phyloP scores from a whole-genome alignment of 768 basidiomycete genomes.

The Phanerochaete sordida region DNA sequence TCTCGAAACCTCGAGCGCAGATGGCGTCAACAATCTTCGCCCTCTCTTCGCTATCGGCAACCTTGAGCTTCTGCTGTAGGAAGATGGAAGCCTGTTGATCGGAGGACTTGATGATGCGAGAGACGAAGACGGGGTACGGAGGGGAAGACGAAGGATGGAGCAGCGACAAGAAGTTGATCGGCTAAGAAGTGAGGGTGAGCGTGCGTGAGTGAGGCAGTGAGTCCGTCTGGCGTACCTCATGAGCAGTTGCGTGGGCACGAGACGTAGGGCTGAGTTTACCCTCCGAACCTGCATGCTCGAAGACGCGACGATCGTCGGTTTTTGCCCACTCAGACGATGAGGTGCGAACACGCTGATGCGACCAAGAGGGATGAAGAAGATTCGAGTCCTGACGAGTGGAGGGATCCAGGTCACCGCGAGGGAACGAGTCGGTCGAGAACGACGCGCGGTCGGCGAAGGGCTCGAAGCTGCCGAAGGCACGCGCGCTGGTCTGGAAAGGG shows the following conservation, averaged over 20 bases:
- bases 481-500: background rate
- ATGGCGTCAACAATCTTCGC: constrained; percentile 86
- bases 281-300: constrained; percentile 4
- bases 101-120: constrained; percentile 83
- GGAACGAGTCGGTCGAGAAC: background rate
- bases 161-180: constrained; percentile 85
- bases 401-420: background rate
- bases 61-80: constrained; percentile 86
- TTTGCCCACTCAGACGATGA: constrained; percentile 25
- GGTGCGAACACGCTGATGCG: constrained; percentile 11
- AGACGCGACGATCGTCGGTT: constrained; percentile 16
- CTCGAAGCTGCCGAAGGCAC: constrained; percentile 45
- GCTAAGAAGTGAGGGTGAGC: constrained; percentile 37
- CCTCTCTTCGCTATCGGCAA: constrained; percentile 73
- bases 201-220: background rate
- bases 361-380: constrained; percentile 21
- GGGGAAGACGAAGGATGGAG: constrained; percentile 84
- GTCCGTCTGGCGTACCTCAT: constrained; percentile 51
- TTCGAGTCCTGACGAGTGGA: constrained; percentile 17
- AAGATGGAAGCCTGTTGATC: constrained; percentile 92
- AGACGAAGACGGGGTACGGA: constrained; percentile 77
- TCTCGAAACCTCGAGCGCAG: constrained; percentile 79
- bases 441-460: constrained; percentile 43
- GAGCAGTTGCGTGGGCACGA: constrained; percentile 23
- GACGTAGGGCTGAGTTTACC: background rate